Evolutionary conservation across 2,329 filamentous ascomycete genomes (phyloP).

Genomic region (Alternaria sp.): DNA sequence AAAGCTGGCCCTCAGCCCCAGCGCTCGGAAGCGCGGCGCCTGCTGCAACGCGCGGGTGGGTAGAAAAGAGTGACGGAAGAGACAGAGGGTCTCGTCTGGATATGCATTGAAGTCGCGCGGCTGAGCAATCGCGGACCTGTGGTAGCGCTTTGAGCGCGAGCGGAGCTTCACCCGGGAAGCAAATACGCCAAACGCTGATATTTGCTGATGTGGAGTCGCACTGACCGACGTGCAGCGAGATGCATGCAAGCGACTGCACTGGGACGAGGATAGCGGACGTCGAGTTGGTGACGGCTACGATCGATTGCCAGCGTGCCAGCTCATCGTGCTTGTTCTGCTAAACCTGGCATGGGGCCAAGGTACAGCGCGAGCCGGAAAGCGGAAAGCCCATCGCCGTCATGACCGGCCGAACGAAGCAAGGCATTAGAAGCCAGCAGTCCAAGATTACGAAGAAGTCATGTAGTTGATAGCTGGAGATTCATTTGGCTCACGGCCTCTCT

Average conservation of each 20-base stretch:
- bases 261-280: conserved; percentile 2
- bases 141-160: conserved; percentile 4
- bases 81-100: conserved; percentile 4
- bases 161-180: conserved; percentile 1
- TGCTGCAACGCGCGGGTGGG: conserved; percentile 12
- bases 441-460: neutral
- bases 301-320: conserved; percentile 11
- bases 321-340: conserved; percentile 22
- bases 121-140: conserved; percentile 6
- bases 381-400: conserved; percentile 11
- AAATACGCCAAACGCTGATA: conserved; percentile 6
- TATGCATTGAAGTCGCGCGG: conserved; percentile 13
- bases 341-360: conserved; percentile 21
- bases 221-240: conserved; percentile 9
- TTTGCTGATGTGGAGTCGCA: conserved; percentile 15
- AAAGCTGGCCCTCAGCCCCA: conserved; percentile 20
- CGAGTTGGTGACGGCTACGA: conserved; percentile 14
- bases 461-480: neutral
- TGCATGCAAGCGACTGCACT: conserved; percentile 19
- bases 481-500: conserved; percentile 3
- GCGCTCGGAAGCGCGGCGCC: conserved; percentile 22
- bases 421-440: neutral
- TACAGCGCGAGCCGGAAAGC: conserved; percentile 15
- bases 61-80: conserved; percentile 12
- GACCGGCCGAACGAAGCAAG: conserved; percentile 11